Conservation (phyloP, 2,329 filamentous ascomycete genomes). For the Ceratocystis diversiconidia region DNA sequence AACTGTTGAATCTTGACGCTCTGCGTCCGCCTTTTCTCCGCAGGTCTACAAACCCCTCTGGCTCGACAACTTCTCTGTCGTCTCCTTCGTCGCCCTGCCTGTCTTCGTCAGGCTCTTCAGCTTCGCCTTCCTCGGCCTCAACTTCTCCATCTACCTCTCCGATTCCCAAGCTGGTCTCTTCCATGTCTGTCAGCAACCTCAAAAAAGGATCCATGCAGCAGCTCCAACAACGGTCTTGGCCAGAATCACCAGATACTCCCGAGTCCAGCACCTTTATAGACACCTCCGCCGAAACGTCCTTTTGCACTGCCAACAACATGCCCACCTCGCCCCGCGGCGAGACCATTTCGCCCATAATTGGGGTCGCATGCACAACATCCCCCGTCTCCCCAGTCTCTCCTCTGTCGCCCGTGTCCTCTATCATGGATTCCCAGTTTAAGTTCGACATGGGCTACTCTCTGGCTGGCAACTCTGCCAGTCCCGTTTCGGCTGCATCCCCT, state of each 20-base stretch:
- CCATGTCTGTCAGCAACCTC: slow-evolving; percentile 7
- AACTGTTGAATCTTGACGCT: slow-evolving; percentile 14
- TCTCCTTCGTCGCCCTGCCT: slow-evolving; percentile 16
- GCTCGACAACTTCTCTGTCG: slow-evolving; percentile 7
- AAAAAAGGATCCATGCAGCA: background rate
- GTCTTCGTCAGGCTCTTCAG: slow-evolving; percentile 10
- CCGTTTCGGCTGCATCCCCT: background rate
- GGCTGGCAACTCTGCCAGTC: background rate
- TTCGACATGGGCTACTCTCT: background rate
- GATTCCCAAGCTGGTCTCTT: slow-evolving; percentile 1
- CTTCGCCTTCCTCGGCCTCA: slow-evolving; percentile 4
- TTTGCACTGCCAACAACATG: background rate
- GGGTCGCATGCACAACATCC: slow-evolving; percentile 13
- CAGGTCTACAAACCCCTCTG: slow-evolving; percentile 7
- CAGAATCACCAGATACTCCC: slow-evolving; percentile 6
- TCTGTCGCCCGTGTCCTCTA: background rate
- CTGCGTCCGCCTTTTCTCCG: slow-evolving; percentile 14
- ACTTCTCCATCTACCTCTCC: slow-evolving; percentile 9
- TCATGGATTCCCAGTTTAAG: background rate
- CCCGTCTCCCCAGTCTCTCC: background rate
- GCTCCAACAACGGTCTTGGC: slow-evolving; percentile 6
- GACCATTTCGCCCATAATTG: background rate
- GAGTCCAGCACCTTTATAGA: slow-evolving; percentile 11
- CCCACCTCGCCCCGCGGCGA: slow-evolving; percentile 7
- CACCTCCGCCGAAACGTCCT: slow-evolving; percentile 4